Evolutionary conservation across 192 early-diverging fungal species (phyloP).

Genomic region (Podila minutissima): DNA sequence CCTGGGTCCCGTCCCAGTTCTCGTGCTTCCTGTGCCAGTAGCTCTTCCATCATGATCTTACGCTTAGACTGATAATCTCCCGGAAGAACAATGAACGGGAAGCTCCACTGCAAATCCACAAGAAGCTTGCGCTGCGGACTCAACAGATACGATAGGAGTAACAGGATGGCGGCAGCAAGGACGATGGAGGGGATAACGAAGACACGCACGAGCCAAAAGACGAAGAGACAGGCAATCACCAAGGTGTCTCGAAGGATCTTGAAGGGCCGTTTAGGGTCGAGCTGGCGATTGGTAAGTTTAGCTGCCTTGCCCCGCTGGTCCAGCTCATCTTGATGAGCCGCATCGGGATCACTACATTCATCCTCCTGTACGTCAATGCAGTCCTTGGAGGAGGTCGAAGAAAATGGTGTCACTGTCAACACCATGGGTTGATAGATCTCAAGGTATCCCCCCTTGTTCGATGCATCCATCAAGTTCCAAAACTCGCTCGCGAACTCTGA

Average conservation of each 20-base stretch:
- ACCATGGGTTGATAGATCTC: conserved; percentile 56
- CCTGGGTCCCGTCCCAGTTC: conserved; percentile 30
- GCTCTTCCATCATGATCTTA: conserved; percentile 47
- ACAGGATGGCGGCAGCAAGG: conserved; percentile 37
- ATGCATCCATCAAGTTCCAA: conserved; percentile 63
- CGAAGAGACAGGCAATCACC: conserved; percentile 26
- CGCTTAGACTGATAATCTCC: conserved; percentile 49
- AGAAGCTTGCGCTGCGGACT: conserved; percentile 47
- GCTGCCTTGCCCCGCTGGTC: neutral
- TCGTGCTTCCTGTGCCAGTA: conserved; percentile 33
- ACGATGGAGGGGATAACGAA: conserved; percentile 47
- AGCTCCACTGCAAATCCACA: conserved; percentile 49
- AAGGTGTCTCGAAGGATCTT: conserved; percentile 19
- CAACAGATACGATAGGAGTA: conserved; percentile 35
- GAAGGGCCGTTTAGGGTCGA: conserved; percentile 36
- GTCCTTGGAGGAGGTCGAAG: neutral
- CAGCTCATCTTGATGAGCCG: neutral
- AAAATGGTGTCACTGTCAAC: neutral
- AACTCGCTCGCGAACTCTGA: conserved; percentile 35
- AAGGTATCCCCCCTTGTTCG: conserved; percentile 54
- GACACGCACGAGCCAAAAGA: conserved; percentile 36
- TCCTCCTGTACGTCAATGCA: conserved; percentile 7
- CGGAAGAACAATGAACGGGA: conserved; percentile 46
- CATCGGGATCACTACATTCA: conserved; percentile 10
- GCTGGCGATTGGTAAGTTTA: neutral